phyloP scores from a whole-genome alignment of 192 early-diverging fungal genomes.

The Coemansia sp. region DNA sequence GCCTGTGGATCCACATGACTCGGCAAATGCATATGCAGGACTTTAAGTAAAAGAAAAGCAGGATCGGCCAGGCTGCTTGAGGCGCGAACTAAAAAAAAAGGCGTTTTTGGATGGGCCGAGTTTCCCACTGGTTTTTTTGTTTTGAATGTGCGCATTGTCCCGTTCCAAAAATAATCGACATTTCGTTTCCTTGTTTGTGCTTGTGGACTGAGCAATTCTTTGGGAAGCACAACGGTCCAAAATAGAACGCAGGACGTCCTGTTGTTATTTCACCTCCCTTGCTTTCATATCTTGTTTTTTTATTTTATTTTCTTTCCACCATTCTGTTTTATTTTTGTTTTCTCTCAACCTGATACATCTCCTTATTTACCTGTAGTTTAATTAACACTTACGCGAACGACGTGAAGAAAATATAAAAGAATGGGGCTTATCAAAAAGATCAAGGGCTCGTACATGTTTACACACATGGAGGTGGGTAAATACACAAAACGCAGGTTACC shows the following conservation, averaged over 20 bases:
- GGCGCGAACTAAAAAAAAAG: too few species aligned
- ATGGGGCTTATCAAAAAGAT: constrained; percentile 53
- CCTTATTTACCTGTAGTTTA: not conserved
- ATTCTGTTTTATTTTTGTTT: not conserved
- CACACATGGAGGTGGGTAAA: constrained; percentile 55
- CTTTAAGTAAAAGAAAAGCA: too few species aligned
- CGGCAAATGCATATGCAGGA: too few species aligned
- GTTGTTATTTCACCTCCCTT: not conserved
- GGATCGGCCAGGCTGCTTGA: too few species aligned
- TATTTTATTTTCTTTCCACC: not conserved
- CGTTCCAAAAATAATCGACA: not conserved
- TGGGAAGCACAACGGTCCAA: too few species aligned
- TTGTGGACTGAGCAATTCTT: too few species aligned
- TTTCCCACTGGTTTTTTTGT: not conserved
- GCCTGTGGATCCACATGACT: too few species aligned
- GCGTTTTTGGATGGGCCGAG: not conserved
- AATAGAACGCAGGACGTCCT: too few species aligned
- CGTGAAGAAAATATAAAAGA: not conserved
- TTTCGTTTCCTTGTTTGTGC: not conserved
- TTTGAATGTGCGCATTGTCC: not conserved
- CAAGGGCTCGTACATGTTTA: constrained; percentile 53
- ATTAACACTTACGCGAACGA: not conserved
- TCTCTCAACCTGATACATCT: not conserved
- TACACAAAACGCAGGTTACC: constrained; percentile 51
- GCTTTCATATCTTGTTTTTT: not conserved